These are phyloP conservation scores for Candida vartiovaarae DNA, from an alignment of 805 yeast species.

Conservation along the genomic window DNA sequence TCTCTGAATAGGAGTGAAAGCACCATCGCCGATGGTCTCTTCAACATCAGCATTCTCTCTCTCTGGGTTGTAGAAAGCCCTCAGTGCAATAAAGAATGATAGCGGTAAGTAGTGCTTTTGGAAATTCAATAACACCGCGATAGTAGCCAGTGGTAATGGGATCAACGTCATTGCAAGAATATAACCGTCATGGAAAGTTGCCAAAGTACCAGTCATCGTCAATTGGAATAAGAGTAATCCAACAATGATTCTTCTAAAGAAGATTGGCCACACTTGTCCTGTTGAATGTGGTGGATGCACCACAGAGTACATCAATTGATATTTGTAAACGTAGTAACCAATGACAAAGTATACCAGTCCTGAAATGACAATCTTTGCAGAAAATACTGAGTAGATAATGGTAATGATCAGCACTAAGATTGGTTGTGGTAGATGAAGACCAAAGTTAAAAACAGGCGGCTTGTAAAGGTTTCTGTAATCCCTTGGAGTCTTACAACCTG, in stretches of 20 bases:
- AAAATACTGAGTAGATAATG: slow-evolving; percentile 80
- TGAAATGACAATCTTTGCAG: slow-evolving; percentile 78
- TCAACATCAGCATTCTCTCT: slow-evolving; percentile 25
- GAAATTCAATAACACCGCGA: slow-evolving; percentile 68
- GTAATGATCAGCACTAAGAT: slow-evolving; percentile 78
- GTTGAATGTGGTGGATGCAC: slow-evolving; percentile 96
- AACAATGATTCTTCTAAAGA: slow-evolving; percentile 71
- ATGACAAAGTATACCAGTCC: slow-evolving; percentile 78
- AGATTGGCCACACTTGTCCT: slow-evolving; percentile 92
- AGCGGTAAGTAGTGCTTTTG: slow-evolving; percentile 77
- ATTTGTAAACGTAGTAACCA: slow-evolving; percentile 87
- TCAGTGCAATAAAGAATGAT: slow-evolving; percentile 76
- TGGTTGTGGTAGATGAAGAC: slow-evolving; percentile 88
- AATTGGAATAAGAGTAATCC: slow-evolving; percentile 82
- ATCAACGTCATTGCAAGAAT: slow-evolving; percentile 60
- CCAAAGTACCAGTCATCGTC: slow-evolving; percentile 88
- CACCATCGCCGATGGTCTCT: slow-evolving; percentile 17
- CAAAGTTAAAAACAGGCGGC: slow-evolving; percentile 91
- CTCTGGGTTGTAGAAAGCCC: slow-evolving; percentile 55
- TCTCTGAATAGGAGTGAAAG: slow-evolving; percentile 10
- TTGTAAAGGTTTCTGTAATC: slow-evolving; percentile 68
- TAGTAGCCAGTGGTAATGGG: slow-evolving; percentile 70
- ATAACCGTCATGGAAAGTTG: slow-evolving; percentile 71
- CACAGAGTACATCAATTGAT: slow-evolving; percentile 82
- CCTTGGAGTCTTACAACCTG: slow-evolving; percentile 71